These are phyloP conservation scores for Bauhinia variegata DNA, from an alignment of 306 rosid genomes.

Conservation along the genomic window DNA sequence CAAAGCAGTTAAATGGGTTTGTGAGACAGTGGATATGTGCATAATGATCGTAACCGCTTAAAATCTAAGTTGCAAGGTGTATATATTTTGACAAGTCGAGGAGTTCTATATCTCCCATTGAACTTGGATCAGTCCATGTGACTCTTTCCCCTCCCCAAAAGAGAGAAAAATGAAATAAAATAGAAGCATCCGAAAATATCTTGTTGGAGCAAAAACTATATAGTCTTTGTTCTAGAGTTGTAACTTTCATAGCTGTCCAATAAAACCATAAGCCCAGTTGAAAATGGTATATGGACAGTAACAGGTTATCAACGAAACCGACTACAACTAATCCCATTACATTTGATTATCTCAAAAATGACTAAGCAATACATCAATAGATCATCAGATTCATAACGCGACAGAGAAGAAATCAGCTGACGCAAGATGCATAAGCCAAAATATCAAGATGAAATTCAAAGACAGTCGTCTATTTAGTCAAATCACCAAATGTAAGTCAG, in stretches of 20 bases:
- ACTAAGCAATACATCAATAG: conserved; percentile 1
- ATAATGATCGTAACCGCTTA: conserved; percentile 1
- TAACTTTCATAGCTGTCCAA: no score
- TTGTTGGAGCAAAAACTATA: neutral
- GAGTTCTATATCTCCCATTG: neutral
- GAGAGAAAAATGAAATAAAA: neutral
- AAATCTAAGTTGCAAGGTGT: neutral
- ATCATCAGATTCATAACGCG: conserved; percentile 1
- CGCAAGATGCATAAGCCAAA: neutral
- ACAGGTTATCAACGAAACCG: neutral
- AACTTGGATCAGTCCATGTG: no score
- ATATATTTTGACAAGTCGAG: neutral
- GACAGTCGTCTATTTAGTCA: conserved; percentile 3
- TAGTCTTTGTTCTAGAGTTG: no score
- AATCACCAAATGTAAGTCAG: neutral
- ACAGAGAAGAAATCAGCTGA: conserved; percentile 13
- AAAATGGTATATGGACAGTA: neutral
- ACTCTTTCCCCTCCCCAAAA: no score
- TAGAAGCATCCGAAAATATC: neutral
- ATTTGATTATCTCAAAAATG: conserved; percentile 1
- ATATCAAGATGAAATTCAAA: conserved; percentile 5
- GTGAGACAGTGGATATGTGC: neutral
- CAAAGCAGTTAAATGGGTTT: neutral
- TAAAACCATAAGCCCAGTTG: neutral
- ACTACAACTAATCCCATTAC: neutral